A percentile compares a stretch with the other conserved stretches of the same genome.
These are phyloP conservation scores for Epichloe baconii DNA, from an alignment of 2,329 filamentous ascomycete genomes.

Conservation along the genomic window DNA sequence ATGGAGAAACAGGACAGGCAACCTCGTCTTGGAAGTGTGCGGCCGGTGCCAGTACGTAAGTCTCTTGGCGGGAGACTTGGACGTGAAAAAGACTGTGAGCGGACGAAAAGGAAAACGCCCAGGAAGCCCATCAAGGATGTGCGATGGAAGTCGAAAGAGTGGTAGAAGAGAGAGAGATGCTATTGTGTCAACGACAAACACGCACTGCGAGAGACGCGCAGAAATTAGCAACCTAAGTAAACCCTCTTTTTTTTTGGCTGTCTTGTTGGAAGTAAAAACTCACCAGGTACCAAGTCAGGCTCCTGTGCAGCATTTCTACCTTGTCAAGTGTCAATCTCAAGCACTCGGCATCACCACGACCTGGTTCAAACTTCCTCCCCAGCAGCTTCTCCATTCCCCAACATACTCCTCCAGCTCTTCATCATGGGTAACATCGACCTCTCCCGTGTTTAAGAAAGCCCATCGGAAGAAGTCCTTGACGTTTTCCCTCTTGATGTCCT, in stretches of 20 bases:
- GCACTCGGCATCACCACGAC: constrained; percentile 37
- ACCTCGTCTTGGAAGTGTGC: constrained; percentile 42
- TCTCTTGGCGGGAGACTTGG: constrained; percentile 30
- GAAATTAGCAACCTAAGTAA: too few species aligned
- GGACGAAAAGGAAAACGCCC: constrained; percentile 39
- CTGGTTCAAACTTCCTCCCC: constrained; percentile 34
- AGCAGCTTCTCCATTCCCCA: constrained; percentile 36
- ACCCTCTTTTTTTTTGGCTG: too few species aligned
- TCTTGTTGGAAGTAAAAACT: constrained; percentile 9
- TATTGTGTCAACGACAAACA: constrained; percentile 33
- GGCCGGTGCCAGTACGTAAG: constrained; percentile 48
- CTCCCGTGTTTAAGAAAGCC: constrained; percentile 40
- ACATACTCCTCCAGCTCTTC: constrained; percentile 41
- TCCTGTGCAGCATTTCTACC: constrained; percentile 41
- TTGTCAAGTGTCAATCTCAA: constrained; percentile 44
- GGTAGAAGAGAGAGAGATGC: constrained; percentile 21
- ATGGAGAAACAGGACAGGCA: constrained; percentile 49
- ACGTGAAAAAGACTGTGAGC: constrained; percentile 30
- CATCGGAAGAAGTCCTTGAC: constrained; percentile 48
- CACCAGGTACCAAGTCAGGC: constrained; percentile 44
- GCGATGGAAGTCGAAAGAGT: constrained; percentile 35
- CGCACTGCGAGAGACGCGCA: constrained; percentile 16
- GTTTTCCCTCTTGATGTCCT: constrained; percentile 46
- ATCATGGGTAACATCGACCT: constrained; percentile 29
- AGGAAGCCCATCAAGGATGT: constrained; percentile 20